Evolutionary conservation across 495 filamentous ascomycete genomes (phyloP), one percentile per base, ranked within the genome.

Genomic region (Penicillium maclennaniae): DNA sequence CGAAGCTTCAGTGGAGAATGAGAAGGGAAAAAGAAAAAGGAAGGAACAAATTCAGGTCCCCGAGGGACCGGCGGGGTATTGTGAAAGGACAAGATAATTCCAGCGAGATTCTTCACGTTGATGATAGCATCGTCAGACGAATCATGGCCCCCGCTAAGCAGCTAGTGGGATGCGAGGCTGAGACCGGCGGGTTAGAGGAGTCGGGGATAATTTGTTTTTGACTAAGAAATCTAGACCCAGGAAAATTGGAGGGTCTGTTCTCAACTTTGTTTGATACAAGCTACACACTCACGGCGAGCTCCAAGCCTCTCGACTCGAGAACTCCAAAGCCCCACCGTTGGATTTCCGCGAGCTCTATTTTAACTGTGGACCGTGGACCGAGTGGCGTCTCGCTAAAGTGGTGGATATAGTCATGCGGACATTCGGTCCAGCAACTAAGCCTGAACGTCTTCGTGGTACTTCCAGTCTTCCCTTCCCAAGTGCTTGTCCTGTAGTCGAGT

Each of bases 1-100:
- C 9, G 14, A 8, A 40, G 38, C 31, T 34, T 34, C 10, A 34
- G 41, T 17, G 38, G 36, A 44, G 23, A 57, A 38, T 45, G 39
- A 21, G 46, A 45, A 49, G 19, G 45, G 52, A 27, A 45, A 21
- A 48, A 45, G 51, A 9, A 42, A 54, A 27, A 45, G 52, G 36
- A 44, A 57, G 47, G 60, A 56, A 39, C 61, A 62, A 56, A 55
- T 58, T 47, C 52, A 65, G 62, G 55, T 58, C 50, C 57, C 60
- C 63, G 42, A 51, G 45, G 52, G 51, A 56, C 28, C 51, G 55
- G 52, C 49, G 46, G 52, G 54, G 62, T 57, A 55, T 58, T 6
- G 0, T 14, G 38, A 49, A 17, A 23, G n/a, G 17, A 23, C 9
- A 14, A 5, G 47, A 28, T 17, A 41, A 17, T 39, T 43, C 34